Conservation (phyloP, 2,329 filamentous ascomycete genomes). For the Diplodia seriata region DNA sequence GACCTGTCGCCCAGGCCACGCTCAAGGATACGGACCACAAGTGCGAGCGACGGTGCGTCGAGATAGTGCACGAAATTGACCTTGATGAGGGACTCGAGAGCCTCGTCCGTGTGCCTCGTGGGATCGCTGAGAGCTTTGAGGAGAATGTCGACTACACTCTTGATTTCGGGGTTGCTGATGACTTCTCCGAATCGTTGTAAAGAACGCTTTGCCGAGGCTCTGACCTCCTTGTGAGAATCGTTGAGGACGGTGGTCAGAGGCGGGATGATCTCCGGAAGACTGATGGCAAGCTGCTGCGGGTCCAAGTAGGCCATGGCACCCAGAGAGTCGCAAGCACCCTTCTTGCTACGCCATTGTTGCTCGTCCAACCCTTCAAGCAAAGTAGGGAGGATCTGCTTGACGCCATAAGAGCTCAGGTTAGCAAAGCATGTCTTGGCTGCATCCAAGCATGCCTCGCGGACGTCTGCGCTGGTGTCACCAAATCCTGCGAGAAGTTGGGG, state of each 20-base stretch:
- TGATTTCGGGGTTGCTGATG: conserved; percentile 97
- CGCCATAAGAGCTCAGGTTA: conserved; percentile 91
- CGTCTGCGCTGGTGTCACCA: conserved; percentile 85
- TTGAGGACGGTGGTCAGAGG: conserved; percentile 92
- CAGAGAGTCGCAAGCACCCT: conserved; percentile 93
- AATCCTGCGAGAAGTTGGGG: conserved; percentile 89
- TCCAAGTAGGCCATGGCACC: conserved; percentile 99
- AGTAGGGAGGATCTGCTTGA: conserved; percentile 91
- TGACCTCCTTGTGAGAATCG: conserved; percentile 97
- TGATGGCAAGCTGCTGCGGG: conserved; percentile 89
- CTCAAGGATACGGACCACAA: conserved; percentile 94
- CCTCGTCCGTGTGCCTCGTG: conserved; percentile 95
- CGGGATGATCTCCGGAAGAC: conserved; percentile 94
- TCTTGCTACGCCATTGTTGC: conserved; percentile 97
- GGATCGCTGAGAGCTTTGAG: conserved; percentile 97
- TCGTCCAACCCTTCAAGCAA: conserved; percentile 92
- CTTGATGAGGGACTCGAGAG: conserved; percentile 92
- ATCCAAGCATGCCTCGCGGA: conserved; percentile 90
- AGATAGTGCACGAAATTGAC: conserved; percentile 98
- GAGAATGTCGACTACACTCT: conserved; percentile 86
- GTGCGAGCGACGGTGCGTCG: conserved; percentile 92
- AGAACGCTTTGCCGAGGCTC: conserved; percentile 89
- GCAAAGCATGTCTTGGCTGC: conserved; percentile 94
- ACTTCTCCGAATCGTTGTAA: conserved; percentile 98
- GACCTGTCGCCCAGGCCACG: conserved; percentile 90